phyloP scores from a whole-genome alignment of 2,329 filamentous ascomycete genomes.

The Rugonectria rugulosa region DNA sequence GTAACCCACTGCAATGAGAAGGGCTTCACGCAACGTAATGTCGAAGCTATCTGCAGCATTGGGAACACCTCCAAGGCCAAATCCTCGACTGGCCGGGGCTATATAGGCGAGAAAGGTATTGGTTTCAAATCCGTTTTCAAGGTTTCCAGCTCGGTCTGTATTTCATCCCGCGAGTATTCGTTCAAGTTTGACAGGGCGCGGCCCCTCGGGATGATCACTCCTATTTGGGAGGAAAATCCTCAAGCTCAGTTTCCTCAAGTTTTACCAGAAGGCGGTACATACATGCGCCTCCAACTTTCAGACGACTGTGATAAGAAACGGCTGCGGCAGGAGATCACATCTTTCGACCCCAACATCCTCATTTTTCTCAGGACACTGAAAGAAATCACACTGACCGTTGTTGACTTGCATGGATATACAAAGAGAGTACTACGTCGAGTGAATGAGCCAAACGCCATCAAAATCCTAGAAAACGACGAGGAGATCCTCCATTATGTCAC shows the following conservation, averaged over 20 bases:
- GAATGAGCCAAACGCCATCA: not conserved
- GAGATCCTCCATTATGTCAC: not conserved
- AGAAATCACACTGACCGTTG: not conserved
- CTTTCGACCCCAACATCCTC: not conserved
- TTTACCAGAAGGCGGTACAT: not conserved
- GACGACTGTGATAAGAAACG: not conserved
- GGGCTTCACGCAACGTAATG: not conserved
- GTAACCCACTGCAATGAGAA: not conserved
- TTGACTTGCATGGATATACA: not conserved
- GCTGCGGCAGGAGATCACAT: not conserved
- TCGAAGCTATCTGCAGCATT: not conserved
- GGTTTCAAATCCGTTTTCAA: not conserved
- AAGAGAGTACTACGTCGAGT: not conserved
- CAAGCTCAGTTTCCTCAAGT: not conserved
- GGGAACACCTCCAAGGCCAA: not conserved
- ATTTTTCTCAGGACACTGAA: not conserved
- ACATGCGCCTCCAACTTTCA: not conserved
- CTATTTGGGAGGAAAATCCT: not conserved
- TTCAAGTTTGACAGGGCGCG: not conserved
- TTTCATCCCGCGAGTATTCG: not conserved
- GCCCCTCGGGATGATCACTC: not conserved
- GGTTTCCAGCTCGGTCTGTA: not conserved
- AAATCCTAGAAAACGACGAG: not conserved
- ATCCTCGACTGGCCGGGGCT: not conserved
- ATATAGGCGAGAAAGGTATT: constrained; percentile 1